Evolutionary conservation across 2,329 filamentous ascomycete genomes (phyloP), one percentile per base, ranked within the genome.

Genomic region (Penicillium aurantiogriseum): DNA sequence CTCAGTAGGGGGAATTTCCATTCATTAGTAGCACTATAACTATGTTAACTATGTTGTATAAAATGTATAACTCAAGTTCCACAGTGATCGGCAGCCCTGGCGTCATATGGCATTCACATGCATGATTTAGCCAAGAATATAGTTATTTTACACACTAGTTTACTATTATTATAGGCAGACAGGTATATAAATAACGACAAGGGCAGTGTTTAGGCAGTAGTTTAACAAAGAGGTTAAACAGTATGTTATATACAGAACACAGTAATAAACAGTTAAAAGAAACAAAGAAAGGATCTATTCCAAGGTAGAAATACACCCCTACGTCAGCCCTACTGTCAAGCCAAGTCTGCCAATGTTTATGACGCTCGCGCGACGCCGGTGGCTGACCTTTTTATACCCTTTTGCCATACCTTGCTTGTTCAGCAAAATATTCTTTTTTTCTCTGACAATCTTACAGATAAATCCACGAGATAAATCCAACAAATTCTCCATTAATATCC

Each of bases 321-420:
- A 33, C 54, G 54, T 56, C 54, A 56, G 54, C 54, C 54, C 54
- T 53, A 49, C 31, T 29, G 27, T 10, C 33, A 46, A 56, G 45
- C 52, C 53, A 55, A 55, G 45, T 31, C 31, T 36, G 42, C 15
- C 31, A 7, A 48, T 33, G 19, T 27, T 54, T 49, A 65, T 67
- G 64, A 67, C 63, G 64, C 60, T 45, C 39, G 45, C 39, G 51
- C 62, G 54, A 67, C 60, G 58, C 56, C 50, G 43, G 60, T 67
- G 64, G 64, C 62, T 66, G 36, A 21, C 38, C 7, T 31, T 43
- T 36, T 51, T 49, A 46, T 46, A 44, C 21, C 27, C 13, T 15
- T 33, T 47, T 53, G 38, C 31, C 39, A 51, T 35, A 27, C 45
- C 25, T 47, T 45, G 36, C 25, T 47, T 45, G 36, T 57, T 23